Conservation (phyloP, 495 filamentous ascomycete genomes). For the Astrocystis sublimbata region DNA sequence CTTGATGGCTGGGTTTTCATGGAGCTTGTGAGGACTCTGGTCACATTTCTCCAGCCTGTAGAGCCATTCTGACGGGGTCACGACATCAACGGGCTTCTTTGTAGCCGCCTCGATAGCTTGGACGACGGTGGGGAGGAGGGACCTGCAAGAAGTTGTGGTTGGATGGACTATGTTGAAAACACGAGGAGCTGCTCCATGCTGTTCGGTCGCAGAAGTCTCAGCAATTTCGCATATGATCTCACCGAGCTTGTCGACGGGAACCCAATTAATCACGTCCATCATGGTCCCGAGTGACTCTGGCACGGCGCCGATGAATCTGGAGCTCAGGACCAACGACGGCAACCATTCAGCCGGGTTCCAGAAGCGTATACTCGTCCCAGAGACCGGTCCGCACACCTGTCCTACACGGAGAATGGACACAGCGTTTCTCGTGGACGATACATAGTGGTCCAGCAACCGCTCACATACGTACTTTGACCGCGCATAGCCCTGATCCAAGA, state of each 20-base stretch:
- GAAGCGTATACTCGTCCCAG: background rate
- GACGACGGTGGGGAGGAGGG: conserved; percentile 20
- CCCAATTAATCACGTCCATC: conserved; percentile 21
- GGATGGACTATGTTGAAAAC: conserved; percentile 32
- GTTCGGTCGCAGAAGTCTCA: background rate
- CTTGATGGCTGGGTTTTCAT: conserved; percentile 26
- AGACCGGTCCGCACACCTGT: conserved; percentile 25
- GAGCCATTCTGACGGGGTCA: conserved; percentile 23
- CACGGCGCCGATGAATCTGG: conserved; percentile 19
- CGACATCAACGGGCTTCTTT: background rate
- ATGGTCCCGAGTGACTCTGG: conserved; percentile 19
- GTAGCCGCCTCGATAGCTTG: background rate
- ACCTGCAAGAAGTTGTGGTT: conserved; percentile 13
- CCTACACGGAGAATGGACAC: conserved; percentile 26
- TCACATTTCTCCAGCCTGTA: conserved; percentile 24
- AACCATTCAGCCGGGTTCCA: conserved; percentile 30
- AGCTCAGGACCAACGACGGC: conserved; percentile 25
- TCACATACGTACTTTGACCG: conserved; percentile 26
- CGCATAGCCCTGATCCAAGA: conserved; percentile 35
- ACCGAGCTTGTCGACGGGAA: conserved; percentile 25
- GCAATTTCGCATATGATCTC: conserved; percentile 24
- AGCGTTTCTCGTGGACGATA: conserved; percentile 3
- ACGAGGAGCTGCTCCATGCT: too few relatives aligned
- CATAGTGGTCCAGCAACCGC: conserved; percentile 21
- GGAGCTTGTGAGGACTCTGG: conserved; percentile 2